A percentile compares a stretch with the other conserved stretches of the same genome.
Conservation (phyloP, 441 rosid genomes). For the Erodium trifolium region DNA sequence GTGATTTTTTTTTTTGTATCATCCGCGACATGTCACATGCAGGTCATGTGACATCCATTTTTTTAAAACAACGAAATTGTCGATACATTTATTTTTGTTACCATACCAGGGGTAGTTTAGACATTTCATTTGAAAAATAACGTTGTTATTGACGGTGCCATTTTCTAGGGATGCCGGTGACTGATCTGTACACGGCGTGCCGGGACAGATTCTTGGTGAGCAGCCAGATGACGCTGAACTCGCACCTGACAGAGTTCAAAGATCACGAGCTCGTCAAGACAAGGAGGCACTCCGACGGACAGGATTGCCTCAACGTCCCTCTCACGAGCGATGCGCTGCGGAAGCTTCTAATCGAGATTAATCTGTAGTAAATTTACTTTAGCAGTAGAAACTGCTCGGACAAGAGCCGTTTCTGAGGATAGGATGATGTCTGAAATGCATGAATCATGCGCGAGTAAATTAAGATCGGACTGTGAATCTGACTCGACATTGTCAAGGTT, state of each 20-base stretch:
- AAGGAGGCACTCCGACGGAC: conserved; percentile 67
- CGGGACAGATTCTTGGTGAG: conserved; percentile 83
- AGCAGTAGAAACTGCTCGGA: conserved; percentile 15
- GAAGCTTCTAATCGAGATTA: conserved; percentile 56
- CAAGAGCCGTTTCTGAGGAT: too few relatives aligned
- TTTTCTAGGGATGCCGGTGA: conserved; percentile 62
- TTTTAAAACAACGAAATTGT: too few relatives aligned
- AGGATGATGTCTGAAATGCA: too few relatives aligned
- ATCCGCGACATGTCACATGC: too few relatives aligned
- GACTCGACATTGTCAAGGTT: too few relatives aligned
- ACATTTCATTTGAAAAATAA: too few relatives aligned
- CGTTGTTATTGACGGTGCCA: neutral
- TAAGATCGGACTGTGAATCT: too few relatives aligned
- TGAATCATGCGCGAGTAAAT: too few relatives aligned
- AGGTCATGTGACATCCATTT: too few relatives aligned
- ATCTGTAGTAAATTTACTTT: conserved; percentile 8
- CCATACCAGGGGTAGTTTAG: too few relatives aligned
- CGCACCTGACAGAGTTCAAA: conserved; percentile 86
- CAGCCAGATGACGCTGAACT: conserved; percentile 76
- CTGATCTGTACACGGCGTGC: conserved; percentile 48
- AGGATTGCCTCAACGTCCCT: conserved; percentile 73
- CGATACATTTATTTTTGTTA: too few relatives aligned
- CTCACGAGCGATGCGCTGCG: conserved; percentile 61
- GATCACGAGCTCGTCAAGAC: conserved; percentile 87
- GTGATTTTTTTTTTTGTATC: too few relatives aligned